A percentile compares a stretch with the other conserved stretches of the same genome.
phyloP scores from a whole-genome alignment of 768 basidiomycete species.

The Leucosporidium creatinivorum region DNA sequence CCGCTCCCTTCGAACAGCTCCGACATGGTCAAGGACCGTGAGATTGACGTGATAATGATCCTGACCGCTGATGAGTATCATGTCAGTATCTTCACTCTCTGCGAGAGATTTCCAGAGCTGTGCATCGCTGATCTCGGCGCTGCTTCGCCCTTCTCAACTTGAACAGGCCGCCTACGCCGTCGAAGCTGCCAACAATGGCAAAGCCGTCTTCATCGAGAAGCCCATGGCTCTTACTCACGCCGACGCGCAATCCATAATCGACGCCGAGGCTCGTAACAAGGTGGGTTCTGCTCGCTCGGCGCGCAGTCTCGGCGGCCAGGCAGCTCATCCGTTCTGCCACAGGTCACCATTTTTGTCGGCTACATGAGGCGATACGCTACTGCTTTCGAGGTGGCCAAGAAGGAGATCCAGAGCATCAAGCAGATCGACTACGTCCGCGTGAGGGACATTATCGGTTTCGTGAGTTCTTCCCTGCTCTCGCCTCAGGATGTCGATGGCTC shows the following conservation, averaged over 20 bases:
- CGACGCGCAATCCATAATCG: conserved; percentile 36
- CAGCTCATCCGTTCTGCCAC: background rate
- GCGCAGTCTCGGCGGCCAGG: too few species aligned
- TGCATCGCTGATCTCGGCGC: too few species aligned
- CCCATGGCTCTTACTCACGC: conserved; percentile 37
- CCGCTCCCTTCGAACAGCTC: conserved; percentile 1
- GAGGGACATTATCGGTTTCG: conserved; percentile 38
- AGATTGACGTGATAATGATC: conserved; percentile 27
- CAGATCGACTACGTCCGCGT: conserved; percentile 36
- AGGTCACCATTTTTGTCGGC: conserved; percentile 35
- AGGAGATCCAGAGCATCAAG: conserved; percentile 33
- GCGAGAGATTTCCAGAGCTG: too few species aligned
- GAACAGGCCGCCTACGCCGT: conserved; percentile 15
- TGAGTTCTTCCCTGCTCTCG: conserved; percentile 9
- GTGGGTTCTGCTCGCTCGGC: background rate
- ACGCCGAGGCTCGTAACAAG: conserved; percentile 31
- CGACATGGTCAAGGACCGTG: conserved; percentile 5
- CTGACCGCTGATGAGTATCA: conserved; percentile 32
- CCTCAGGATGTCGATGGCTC: too few species aligned
- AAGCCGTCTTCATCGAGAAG: conserved; percentile 40
- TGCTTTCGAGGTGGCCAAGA: conserved; percentile 35
- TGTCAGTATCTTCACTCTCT: too few species aligned
- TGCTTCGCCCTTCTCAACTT: background rate
- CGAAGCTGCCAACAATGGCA: conserved; percentile 19
- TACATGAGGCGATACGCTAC: conserved; percentile 40